Conservation (phyloP, 1,284 basidiomycete species). For the Polyporus tsugae region DNA sequence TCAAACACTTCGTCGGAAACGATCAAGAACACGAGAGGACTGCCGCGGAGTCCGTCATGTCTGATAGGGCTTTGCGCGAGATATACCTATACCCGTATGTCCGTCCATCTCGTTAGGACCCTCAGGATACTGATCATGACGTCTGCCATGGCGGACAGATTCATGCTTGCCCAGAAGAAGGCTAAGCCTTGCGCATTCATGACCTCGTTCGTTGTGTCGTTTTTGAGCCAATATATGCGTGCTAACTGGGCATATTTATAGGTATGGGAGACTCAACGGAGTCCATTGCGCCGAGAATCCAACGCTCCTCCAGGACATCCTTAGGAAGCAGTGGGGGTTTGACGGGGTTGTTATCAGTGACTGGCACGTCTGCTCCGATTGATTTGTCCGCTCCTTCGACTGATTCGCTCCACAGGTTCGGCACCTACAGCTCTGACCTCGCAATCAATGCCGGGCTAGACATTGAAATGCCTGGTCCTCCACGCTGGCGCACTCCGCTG, state of each 20-base stretch:
- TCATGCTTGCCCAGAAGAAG: conserved; percentile 70
- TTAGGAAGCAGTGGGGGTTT: conserved; percentile 76
- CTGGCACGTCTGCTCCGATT: conserved; percentile 51
- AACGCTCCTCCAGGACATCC: conserved; percentile 60
- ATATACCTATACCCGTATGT: conserved; percentile 75
- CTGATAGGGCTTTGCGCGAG: conserved; percentile 70
- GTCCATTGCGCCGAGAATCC: conserved; percentile 70
- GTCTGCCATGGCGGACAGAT: conserved; percentile 45
- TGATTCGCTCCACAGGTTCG: conserved; percentile 53
- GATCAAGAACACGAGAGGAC: conserved; percentile 75
- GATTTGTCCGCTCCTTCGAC: conserved; percentile 11
- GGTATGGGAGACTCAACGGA: conserved; percentile 73
- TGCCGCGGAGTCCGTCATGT: conserved; percentile 67
- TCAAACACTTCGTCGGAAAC: conserved; percentile 62
- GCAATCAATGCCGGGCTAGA: conserved; percentile 73
- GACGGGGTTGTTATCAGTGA: conserved; percentile 72
- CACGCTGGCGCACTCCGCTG: conserved; percentile 65
- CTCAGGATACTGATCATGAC: not conserved
- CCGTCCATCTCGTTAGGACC: not conserved
- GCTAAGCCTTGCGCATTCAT: conserved; percentile 70
- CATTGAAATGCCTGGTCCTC: conserved; percentile 75
- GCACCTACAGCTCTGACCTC: conserved; percentile 66
- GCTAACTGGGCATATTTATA: conserved; percentile 35
- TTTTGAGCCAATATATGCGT: not conserved
- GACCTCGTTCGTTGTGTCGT: conserved; percentile 55